Evolutionary conservation across 2,329 filamentous ascomycete species (phyloP).

Genomic region (Penicillium janthinellum): DNA sequence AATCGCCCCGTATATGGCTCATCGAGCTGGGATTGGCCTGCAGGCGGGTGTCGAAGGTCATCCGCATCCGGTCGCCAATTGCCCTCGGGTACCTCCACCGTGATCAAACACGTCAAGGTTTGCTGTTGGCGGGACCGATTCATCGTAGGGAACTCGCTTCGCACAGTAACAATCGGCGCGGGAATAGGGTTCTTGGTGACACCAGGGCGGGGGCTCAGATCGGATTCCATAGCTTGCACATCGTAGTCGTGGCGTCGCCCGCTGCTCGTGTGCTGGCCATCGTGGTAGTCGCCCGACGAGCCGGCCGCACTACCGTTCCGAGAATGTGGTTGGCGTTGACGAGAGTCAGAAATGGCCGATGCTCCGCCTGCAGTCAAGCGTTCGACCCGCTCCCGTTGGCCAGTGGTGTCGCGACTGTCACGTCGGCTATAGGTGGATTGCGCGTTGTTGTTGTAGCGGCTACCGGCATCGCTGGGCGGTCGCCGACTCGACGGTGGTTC

Average conservation of each 20-base stretch:
- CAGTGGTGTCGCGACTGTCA: conserved; percentile 45
- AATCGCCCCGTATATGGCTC: conserved; percentile 55
- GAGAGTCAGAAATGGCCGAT: conserved; percentile 19
- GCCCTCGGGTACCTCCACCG: conserved; percentile 87
- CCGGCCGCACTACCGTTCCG: conserved; percentile 76
- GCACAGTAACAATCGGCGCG: conserved; percentile 85
- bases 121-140: conserved; percentile 91
- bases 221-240: conserved; percentile 92
- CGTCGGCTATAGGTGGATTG: conserved; percentile 29
- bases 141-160: conserved; percentile 94
- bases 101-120: conserved; percentile 89
- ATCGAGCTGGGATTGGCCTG: conserved; percentile 52
- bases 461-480: conserved; percentile 37
- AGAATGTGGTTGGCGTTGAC: conserved; percentile 56
- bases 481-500: conserved; percentile 41
- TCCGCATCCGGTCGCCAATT: conserved; percentile 88
- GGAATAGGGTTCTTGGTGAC: conserved; percentile 84
- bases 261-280: conserved; percentile 67
- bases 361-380: conserved; percentile 40
- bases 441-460: conserved; percentile 22
- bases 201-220: conserved; percentile 67
- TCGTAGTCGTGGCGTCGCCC: conserved; percentile 89
- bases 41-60: conserved; percentile 63
- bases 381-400: conserved; percentile 50
- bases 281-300: conserved; percentile 78